Evolutionary conservation across 1,139 yeast species (phyloP).

Genomic region (Taiozyma onychis): DNA sequence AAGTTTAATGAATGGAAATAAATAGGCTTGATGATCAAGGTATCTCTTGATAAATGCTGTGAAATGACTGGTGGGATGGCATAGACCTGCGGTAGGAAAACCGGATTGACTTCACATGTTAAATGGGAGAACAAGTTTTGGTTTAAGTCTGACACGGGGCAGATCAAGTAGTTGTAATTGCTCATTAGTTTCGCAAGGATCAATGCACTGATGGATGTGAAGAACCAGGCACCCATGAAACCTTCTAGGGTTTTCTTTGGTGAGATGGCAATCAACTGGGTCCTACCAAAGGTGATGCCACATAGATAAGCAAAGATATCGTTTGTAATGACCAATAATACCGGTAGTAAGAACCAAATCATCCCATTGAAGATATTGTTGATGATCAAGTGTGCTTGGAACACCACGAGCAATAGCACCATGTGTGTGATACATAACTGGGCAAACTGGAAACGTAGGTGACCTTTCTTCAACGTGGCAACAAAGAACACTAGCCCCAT

Average conservation of each 20-base stretch:
- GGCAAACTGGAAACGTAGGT: slow-evolving; percentile 86
- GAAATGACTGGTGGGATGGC: slow-evolving; percentile 68
- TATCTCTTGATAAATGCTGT: slow-evolving; percentile 36
- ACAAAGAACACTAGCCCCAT: slow-evolving; percentile 90
- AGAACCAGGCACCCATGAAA: slow-evolving; percentile 95
- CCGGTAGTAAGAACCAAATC: slow-evolving; percentile 93
- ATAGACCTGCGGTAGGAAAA: slow-evolving; percentile 73
- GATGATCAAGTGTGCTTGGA: slow-evolving; percentile 91
- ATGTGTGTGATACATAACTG: slow-evolving; percentile 93
- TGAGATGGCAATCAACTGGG: slow-evolving; percentile 87
- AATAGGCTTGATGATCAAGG: slow-evolving; percentile 73
- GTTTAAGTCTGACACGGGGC: slow-evolving; percentile 72
- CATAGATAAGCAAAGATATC: slow-evolving; percentile 96
- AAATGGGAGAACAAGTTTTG: slow-evolving; percentile 56
- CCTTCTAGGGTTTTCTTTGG: slow-evolving; percentile 99
- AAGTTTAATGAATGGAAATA: slow-evolving; percentile 82
- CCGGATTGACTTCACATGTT: slow-evolving; percentile 81
- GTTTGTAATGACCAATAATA: slow-evolving; percentile 84
- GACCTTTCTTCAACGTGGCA: slow-evolving; percentile 82
- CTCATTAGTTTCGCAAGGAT: slow-evolving; percentile 59
- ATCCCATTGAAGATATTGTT: slow-evolving; percentile 86
- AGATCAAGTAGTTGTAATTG: slow-evolving; percentile 69
- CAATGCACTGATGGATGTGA: slow-evolving; percentile 75
- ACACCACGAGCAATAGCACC: slow-evolving; percentile 84
- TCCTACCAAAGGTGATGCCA: slow-evolving; percentile 93